phyloP scores from a whole-genome alignment of 1,284 basidiomycete species.

The Ustilago bromivora region DNA sequence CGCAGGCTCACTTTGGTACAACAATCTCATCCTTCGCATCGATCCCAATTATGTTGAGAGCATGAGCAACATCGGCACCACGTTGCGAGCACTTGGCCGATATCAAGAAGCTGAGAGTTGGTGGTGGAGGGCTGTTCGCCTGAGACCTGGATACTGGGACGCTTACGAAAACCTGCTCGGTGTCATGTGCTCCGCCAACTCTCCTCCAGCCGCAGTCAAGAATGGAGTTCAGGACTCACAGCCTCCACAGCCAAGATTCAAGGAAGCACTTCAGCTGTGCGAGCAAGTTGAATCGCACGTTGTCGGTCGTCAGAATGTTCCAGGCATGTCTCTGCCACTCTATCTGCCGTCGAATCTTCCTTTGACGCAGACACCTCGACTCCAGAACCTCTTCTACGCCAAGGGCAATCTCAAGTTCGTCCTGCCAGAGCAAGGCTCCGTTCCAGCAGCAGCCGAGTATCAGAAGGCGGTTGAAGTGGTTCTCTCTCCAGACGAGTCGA shows the following conservation, averaged over 20 bases:
- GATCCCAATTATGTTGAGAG: slow-evolving; percentile 71
- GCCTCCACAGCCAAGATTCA: slow-evolving; percentile 61
- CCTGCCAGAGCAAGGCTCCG: slow-evolving; percentile 49
- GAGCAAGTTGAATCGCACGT: slow-evolving; percentile 64
- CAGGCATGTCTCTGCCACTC: slow-evolving; percentile 30
- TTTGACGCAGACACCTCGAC: slow-evolving; percentile 69
- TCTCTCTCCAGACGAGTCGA: slow-evolving; percentile 48
- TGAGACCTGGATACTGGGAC: slow-evolving; percentile 72
- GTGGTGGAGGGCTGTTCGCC: slow-evolving; percentile 72
- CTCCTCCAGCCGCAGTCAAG: slow-evolving; percentile 1
- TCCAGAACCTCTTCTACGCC: slow-evolving; percentile 72
- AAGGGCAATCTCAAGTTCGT: slow-evolving; percentile 71
- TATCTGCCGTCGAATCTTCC: slow-evolving; percentile 63
- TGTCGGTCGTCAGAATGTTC: slow-evolving; percentile 31
- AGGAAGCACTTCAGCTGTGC: slow-evolving; percentile 70
- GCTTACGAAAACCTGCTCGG: slow-evolving; percentile 72
- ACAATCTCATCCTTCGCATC: slow-evolving; percentile 65
- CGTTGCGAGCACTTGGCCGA: slow-evolving; percentile 71
- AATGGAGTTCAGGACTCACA: slow-evolving; percentile 3
- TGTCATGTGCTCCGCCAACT: slow-evolving; percentile 69
- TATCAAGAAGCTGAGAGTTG: slow-evolving; percentile 71
- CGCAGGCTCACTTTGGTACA: slow-evolving; percentile 69
- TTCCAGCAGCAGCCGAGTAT: slow-evolving; percentile 69
- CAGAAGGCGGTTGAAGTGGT: slow-evolving; percentile 69
- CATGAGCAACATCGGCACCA: slow-evolving; percentile 73